phyloP scores from a whole-genome alignment of 1,139 yeast genomes.

The Suhomyces bokatorum region DNA sequence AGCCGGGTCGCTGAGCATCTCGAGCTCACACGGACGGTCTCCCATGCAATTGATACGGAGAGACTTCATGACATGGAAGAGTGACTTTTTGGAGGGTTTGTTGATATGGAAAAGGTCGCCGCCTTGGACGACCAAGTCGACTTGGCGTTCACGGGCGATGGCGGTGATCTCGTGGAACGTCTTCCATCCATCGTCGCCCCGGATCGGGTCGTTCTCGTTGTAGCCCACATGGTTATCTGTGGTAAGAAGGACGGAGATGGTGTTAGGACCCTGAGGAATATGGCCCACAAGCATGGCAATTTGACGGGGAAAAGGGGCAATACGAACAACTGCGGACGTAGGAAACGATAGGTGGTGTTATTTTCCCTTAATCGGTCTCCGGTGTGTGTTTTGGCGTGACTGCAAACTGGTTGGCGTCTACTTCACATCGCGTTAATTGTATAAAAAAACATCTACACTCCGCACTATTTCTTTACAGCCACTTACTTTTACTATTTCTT shows the following conservation, averaged over 20 bases:
- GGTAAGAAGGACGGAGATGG: slow-evolving; percentile 76
- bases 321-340: too few relatives aligned
- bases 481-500: neutral
- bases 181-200: slow-evolving; percentile 87
- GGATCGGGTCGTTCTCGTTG: slow-evolving; percentile 82
- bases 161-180: slow-evolving; percentile 83
- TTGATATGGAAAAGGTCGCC: slow-evolving; percentile 93
- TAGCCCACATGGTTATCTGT: slow-evolving; percentile 98
- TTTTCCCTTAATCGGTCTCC: too few relatives aligned
- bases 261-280: slow-evolving; percentile 48
- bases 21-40: slow-evolving; percentile 84
- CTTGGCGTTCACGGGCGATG: slow-evolving; percentile 70
- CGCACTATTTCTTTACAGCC: too few relatives aligned
- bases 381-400: too few relatives aligned
- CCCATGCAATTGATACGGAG: slow-evolving; percentile 77
- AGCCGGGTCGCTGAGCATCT: slow-evolving; percentile 77
- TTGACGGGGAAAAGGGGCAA: neutral
- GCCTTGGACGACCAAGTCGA: slow-evolving; percentile 87
- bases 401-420: too few relatives aligned
- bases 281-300: neutral
- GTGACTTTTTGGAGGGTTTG: slow-evolving; percentile 82
- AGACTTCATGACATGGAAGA: slow-evolving; percentile 79
- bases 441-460: too few relatives aligned
- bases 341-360: too few relatives aligned
- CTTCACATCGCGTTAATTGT: too few relatives aligned